Base-by-base conservation (phyloP, 805 yeast species). In the Ogataea nitratoaversa region DNA sequence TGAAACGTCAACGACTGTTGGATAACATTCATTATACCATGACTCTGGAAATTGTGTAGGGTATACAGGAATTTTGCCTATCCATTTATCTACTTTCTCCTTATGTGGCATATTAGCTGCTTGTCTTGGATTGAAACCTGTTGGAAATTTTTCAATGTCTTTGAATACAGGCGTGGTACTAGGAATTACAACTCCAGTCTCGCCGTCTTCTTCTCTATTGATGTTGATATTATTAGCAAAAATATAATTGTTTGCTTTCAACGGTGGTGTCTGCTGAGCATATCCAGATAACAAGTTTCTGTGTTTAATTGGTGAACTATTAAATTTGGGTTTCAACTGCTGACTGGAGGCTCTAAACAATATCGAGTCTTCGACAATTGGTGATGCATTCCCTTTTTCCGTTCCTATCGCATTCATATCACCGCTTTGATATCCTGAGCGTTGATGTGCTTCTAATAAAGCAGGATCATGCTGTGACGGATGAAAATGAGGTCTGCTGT, bases 81-180 rank as follows among this genome's bases (percentile, higher is more conserved):
- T 71, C 93, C 93, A 84, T 6, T 57, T 62, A 29, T 67, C 67
- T 1, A 84, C 84, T 51, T 84, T 84, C 51, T 84, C 91, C 35
- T 61, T 65, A 46, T 71, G 74, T 1, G 78, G 70, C 89, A 84
- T 83, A 56, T 78, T 79, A 8, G 72, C 63, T 2, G 79, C 78
- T 23, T 61, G 60, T 52, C 87, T 67, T 11, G 91, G 91, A 43
- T 82, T 72, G 53, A 84, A 82, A 12, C 54, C 52, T 1, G 63
- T 44, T 1, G 83, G 81, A 38, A 76, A 69, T 28, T 43, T 44
- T n/a, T 42, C 19, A 6, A 14, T 6, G 8, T 29, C 31, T 5
- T 8, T 8, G 14, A 9, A 8, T 9, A 9, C 6, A 9, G 29
- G 11, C 9, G 11, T 6, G 14, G 8, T 13, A 27, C 6, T 27